Base-by-base conservation (phyloP, 1,284 basidiomycete genomes). In the Fomitopsis pinicola region DNA sequence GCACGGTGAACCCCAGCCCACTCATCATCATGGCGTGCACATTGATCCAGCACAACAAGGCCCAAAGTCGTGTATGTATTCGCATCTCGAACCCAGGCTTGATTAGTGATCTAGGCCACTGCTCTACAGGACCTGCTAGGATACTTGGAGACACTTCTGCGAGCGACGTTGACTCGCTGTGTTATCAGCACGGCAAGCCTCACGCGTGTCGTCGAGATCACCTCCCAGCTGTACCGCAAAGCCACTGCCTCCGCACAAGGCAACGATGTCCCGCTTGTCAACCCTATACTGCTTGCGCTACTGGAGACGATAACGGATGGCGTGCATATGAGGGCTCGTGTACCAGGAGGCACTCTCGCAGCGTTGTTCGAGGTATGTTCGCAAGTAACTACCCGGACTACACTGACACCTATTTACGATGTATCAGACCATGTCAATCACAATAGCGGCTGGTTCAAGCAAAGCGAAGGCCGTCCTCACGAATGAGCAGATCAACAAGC, bases 31-130 rank as follows among this genome's bases (percentile, higher is more conserved):
- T 88, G 58, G 75, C 79, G 1, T 75, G 82, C 5, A 76, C 77
- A 8, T 74, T 90, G 30, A 75, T 88, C 12, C 79, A 84, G 59
- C 78, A 85, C 68, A 87, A 89, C 72, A 84, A 84, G 69, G 71
- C 78, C n/a, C 78, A 82, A 54, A 80, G 79, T 68, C 77, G 82
- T 62, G 88, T 88, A 64, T 63, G 77, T 62, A 45, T n/a, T 57
- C 19, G 60, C 53, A 26, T 35, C 57, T 55, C 4, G 45, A 3
- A 9, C 6, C 30, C 40, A n/a, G 35, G 57, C 40, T 42, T 6
- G 8, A 46, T 10, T 28, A 33, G 33, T 40, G 15, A 7, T 19
- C 30, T 9, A 30, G 57, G 5, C 46, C 30, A 17, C n/a, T 48
- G 38, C 56, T 58, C 0, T 15, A 1, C 61, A 91, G 88, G 87